Conservation (phyloP, 768 basidiomycete genomes). For the Paxillus rubicundulus region DNA sequence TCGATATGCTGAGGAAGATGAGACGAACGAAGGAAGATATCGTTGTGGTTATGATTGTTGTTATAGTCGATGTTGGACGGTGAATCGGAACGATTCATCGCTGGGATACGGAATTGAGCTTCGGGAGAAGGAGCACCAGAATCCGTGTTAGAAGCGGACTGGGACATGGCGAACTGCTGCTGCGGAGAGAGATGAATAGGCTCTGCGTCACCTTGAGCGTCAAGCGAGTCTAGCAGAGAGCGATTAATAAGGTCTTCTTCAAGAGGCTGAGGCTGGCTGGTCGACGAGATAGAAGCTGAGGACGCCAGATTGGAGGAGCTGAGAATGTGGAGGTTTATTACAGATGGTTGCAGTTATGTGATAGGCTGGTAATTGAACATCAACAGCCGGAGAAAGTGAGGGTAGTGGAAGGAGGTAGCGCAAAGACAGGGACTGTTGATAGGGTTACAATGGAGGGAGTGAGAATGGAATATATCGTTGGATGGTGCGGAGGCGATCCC, state of each 20-base stretch:
- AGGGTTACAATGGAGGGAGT: slow-evolving; percentile 41
- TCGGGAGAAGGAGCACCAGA: slow-evolving; percentile 50
- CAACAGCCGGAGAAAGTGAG: slow-evolving; percentile 40
- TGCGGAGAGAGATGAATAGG: slow-evolving; percentile 38
- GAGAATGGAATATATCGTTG: slow-evolving; percentile 25
- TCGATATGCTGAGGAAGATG: slow-evolving; percentile 26
- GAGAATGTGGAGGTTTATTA: slow-evolving; percentile 26
- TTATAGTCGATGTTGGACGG: slow-evolving; percentile 40
- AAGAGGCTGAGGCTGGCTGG: slow-evolving; percentile 35
- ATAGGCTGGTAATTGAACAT: slow-evolving; percentile 37
- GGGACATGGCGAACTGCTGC: slow-evolving; percentile 44
- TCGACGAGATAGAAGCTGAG: slow-evolving; percentile 31
- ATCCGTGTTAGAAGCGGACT: slow-evolving; percentile 51
- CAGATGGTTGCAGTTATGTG: slow-evolving; percentile 27
- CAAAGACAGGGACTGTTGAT: slow-evolving; percentile 36
- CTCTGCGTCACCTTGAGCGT: slow-evolving; percentile 82
- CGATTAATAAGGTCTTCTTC: slow-evolving; percentile 83
- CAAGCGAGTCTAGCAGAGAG: slow-evolving; percentile 77
- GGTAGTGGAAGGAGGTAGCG: slow-evolving; percentile 32
- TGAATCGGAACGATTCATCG: slow-evolving; percentile 54
- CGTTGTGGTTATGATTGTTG: slow-evolving; percentile 36
- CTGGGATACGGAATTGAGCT: slow-evolving; percentile 48
- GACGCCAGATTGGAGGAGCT: slow-evolving; percentile 50
- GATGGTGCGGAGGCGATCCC: slow-evolving; percentile 27
- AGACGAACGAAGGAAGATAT: slow-evolving; percentile 26